Conservation (phyloP, 2,329 filamentous ascomycete species). For the Camptophora hylomeconis region DNA sequence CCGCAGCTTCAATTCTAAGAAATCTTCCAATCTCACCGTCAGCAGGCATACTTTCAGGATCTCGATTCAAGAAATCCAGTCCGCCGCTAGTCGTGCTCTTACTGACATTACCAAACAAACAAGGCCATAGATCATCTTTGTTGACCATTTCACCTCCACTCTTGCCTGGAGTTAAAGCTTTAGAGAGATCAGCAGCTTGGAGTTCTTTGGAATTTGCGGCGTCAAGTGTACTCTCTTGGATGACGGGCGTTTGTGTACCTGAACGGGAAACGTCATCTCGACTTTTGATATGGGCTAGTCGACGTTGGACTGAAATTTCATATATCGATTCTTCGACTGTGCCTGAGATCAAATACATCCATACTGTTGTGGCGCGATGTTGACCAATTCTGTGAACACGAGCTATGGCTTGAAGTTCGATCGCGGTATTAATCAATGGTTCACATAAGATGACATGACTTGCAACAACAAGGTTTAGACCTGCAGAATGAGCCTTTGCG, state of each 20-base stretch:
- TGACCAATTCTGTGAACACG: slow-evolving; percentile 93
- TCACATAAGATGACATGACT: slow-evolving; percentile 93
- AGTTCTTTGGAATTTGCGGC: slow-evolving; percentile 75
- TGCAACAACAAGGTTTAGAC: slow-evolving; percentile 82
- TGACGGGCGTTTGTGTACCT: slow-evolving; percentile 10
- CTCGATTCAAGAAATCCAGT: slow-evolving; percentile 1
- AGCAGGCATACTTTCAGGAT: slow-evolving; percentile 15
- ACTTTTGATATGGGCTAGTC: slow-evolving; percentile 58
- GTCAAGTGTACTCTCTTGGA: slow-evolving; percentile 53
- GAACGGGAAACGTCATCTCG: slow-evolving; percentile 20
- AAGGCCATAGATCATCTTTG: slow-evolving; percentile 73
- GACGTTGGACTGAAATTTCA: slow-evolving; percentile 65
- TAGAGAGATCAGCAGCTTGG: slow-evolving; percentile 56
- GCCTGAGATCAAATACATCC: slow-evolving; percentile 83
- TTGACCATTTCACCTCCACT: slow-evolving; percentile 68
- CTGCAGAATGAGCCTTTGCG: slow-evolving; percentile 75
- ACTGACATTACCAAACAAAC: slow-evolving; percentile 54
- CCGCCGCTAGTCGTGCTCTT: slow-evolving; percentile 10
- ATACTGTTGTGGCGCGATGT: slow-evolving; percentile 74
- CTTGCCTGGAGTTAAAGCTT: slow-evolving; percentile 56
- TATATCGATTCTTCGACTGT: slow-evolving; percentile 91
- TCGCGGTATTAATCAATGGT: slow-evolving; percentile 79
- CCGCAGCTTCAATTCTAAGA: slow-evolving; percentile 43
- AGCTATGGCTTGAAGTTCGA: slow-evolving; percentile 90
- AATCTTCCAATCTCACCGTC: slow-evolving; percentile 36